These are phyloP conservation scores for Venturiaceae sp. DNA, from an alignment of 2,329 filamentous ascomycete species.

Conservation along the genomic window DNA sequence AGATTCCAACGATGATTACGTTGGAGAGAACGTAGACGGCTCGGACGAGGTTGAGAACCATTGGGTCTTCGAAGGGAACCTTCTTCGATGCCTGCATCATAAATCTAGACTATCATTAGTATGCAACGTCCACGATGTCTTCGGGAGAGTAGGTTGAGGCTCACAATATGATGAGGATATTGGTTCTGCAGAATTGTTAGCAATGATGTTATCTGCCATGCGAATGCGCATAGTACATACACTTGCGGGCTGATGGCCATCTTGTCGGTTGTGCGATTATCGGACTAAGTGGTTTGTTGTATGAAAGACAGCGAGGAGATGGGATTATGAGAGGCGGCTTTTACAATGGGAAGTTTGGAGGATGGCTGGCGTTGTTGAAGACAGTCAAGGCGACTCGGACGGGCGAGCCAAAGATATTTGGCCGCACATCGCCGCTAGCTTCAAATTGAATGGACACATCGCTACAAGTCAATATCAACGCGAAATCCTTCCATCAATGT, in stretches of 20 bases:
- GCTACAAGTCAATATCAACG: too few species aligned
- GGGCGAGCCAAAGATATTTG: too few species aligned
- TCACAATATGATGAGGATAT: constrained; percentile 79
- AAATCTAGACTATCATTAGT: constrained; percentile 31
- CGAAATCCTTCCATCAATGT: too few species aligned
- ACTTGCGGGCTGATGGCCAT: constrained; percentile 13
- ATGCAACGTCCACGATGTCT: not conserved
- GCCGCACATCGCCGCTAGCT: too few species aligned
- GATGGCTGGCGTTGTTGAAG: too few species aligned
- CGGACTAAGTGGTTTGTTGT: not conserved
- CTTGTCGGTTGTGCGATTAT: not conserved
- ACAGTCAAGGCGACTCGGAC: too few species aligned
- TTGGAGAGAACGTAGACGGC: constrained; percentile 61
- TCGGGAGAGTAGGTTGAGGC: not conserved
- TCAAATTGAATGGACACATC: too few species aligned
- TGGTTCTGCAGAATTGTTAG: constrained; percentile 50
- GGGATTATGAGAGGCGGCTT: too few species aligned
- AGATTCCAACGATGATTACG: constrained; percentile 73
- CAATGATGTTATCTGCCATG: not conserved
- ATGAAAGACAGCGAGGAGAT: not conserved
- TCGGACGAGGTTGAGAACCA: constrained; percentile 55
- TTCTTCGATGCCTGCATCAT: constrained; percentile 99
- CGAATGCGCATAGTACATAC: constrained; percentile 10
- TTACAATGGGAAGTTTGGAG: too few species aligned
- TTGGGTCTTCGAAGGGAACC: constrained; percentile 86